phyloP scores from a whole-genome alignment of 2,329 filamentous ascomycete species.

The Fusarium foetens region DNA sequence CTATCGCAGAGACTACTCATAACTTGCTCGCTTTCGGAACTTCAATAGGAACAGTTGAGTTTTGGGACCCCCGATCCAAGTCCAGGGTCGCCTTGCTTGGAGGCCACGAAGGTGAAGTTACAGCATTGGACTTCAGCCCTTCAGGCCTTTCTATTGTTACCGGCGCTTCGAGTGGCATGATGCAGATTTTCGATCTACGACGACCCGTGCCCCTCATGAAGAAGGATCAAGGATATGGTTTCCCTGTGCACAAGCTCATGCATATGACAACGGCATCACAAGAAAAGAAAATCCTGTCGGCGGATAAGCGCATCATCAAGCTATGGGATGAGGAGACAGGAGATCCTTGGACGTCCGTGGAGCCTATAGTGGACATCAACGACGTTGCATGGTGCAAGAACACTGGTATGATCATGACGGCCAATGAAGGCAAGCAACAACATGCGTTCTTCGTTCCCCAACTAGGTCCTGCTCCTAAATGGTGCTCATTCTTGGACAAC shows the following conservation, averaged over 20 bases:
- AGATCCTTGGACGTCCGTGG: constrained; percentile 92
- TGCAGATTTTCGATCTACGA: constrained; percentile 92
- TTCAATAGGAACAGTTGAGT: constrained; percentile 92
- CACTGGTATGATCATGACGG: constrained; percentile 93
- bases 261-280: constrained; percentile 77
- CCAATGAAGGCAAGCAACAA: constrained; percentile 95
- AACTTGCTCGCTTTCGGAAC: constrained; percentile 94
- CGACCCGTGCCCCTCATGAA: constrained; percentile 85
- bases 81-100: constrained; percentile 82
- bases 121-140: constrained; percentile 85
- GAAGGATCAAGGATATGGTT: constrained; percentile 97
- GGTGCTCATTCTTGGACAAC: constrained; percentile 97
- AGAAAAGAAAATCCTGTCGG: constrained; percentile 87
- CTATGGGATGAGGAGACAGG: constrained; percentile 89
- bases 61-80: constrained; percentile 91
- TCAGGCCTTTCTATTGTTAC: constrained; percentile 87
- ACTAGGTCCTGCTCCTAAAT: constrained; percentile 89
- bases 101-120: constrained; percentile 77
- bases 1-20: constrained; percentile 88
- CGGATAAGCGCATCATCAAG: constrained; percentile 97
- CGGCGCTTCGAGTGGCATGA: constrained; percentile 86
- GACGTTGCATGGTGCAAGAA: constrained; percentile 92
- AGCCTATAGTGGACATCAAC: constrained; percentile 94
- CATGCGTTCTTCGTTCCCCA: constrained; percentile 96
- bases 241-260: constrained; percentile 86